A percentile compares a stretch with the other conserved stretches of the same genome.
These are phyloP conservation scores for Kurtzmaniella cleridarum DNA, from an alignment of 805 yeast genomes.

Conservation along the genomic window DNA sequence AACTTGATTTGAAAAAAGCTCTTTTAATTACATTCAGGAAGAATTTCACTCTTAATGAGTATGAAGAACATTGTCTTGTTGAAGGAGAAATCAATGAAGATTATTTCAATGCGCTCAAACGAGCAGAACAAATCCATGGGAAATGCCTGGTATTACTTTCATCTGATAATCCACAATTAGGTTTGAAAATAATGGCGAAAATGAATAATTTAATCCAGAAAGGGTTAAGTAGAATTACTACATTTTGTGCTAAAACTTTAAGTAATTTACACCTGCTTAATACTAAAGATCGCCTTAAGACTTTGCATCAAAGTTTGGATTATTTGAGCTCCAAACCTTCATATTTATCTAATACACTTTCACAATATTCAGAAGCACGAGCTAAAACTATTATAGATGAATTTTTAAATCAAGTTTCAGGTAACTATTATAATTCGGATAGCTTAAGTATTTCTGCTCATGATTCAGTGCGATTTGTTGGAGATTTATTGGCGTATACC, in stretches of 20 bases:
- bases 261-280: slow-evolving; percentile 25
- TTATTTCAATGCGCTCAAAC: slow-evolving; percentile 56
- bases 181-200: slow-evolving; percentile 58
- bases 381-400: slow-evolving; percentile 61
- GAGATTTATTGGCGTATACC: slow-evolving; percentile 83
- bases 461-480: slow-evolving; percentile 77
- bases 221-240: slow-evolving; percentile 24
- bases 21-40: slow-evolving; percentile 50
- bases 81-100: slow-evolving; percentile 43
- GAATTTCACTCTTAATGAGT: slow-evolving; percentile 62
- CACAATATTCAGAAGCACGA: slow-evolving; percentile 63
- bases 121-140: slow-evolving; percentile 59
- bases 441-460: slow-evolving; percentile 45
- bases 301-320: slow-evolving; percentile 27
- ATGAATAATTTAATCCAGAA: slow-evolving; percentile 46
- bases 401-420: slow-evolving; percentile 53
- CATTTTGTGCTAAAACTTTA: slow-evolving; percentile 29
- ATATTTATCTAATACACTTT: slow-evolving; percentile 54
- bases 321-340: slow-evolving; percentile 35
- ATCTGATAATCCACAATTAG: slow-evolving; percentile 60
- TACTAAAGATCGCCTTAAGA: slow-evolving; percentile 17
- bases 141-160: slow-evolving; percentile 69
- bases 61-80: slow-evolving; percentile 59
- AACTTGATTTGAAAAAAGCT: slow-evolving; percentile 44
- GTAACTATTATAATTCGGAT: slow-evolving; percentile 13